Conservation (phyloP, 805 yeast genomes). For the Candida mattraensis region DNA sequence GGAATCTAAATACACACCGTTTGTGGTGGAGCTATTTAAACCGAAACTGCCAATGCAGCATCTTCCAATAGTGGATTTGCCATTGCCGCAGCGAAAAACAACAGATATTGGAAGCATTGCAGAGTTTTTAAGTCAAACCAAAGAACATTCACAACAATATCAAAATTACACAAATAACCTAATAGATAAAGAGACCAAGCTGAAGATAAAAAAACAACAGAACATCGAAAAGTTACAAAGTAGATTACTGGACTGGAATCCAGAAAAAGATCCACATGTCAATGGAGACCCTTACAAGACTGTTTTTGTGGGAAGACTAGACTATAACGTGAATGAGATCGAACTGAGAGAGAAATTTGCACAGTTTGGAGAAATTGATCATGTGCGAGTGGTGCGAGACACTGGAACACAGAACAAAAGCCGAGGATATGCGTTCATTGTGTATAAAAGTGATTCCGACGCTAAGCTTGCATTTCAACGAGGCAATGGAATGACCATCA, state of each 20-base stretch:
- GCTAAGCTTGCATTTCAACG: slow-evolving; percentile 62
- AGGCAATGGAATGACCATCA: slow-evolving; percentile 51
- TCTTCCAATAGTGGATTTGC: slow-evolving; percentile 48
- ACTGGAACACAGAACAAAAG: slow-evolving; percentile 45
- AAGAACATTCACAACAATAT: slow-evolving; percentile 33
- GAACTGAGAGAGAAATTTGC: slow-evolving; percentile 65
- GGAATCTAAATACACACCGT: slow-evolving; percentile 26
- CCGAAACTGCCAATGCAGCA: slow-evolving; percentile 59
- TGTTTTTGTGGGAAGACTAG: slow-evolving; percentile 72
- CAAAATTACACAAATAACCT: slow-evolving; percentile 13
- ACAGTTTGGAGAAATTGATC: slow-evolving; percentile 70
- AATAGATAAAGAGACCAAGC: slow-evolving; percentile 28
- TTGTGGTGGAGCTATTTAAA: slow-evolving; percentile 50
- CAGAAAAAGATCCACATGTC: slow-evolving; percentile 54
- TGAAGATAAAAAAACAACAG: slow-evolving; percentile 22
- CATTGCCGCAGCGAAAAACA: slow-evolving; percentile 49
- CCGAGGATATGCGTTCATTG: slow-evolving; percentile 83
- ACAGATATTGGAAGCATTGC: slow-evolving; percentile 47
- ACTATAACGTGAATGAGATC: slow-evolving; percentile 61
- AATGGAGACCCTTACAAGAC: slow-evolving; percentile 76
- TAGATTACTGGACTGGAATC: slow-evolving; percentile 49
- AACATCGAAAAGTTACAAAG: slow-evolving; percentile 34
- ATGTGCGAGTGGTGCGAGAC: slow-evolving; percentile 56
- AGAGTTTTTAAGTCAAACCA: slow-evolving; percentile 25
- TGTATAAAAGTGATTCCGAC: slow-evolving; percentile 59